phyloP scores from a whole-genome alignment of 2,329 filamentous ascomycete species.

The Fulvia fulva region DNA sequence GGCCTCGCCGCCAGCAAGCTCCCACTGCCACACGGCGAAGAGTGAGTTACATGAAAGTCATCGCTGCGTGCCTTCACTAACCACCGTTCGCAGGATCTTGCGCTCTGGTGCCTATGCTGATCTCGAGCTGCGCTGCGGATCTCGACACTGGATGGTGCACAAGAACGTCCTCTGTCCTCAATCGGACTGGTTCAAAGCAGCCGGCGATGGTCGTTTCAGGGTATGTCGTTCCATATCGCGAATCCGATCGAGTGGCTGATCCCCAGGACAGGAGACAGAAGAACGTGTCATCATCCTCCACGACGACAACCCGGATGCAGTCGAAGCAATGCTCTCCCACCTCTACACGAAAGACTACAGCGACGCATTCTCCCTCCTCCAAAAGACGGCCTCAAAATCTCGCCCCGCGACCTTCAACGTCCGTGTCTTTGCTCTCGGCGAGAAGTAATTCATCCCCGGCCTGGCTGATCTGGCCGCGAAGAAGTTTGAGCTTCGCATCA shows the following conservation, averaged over 20 bases:
- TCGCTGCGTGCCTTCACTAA: background rate
- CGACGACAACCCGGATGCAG: background rate
- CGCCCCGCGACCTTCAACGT: background rate
- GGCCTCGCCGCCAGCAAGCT: background rate
- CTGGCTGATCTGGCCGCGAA: background rate
- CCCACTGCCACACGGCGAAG: background rate
- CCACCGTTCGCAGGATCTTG: background rate
- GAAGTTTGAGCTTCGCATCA: background rate
- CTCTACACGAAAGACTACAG: background rate
- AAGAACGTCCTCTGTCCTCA: background rate
- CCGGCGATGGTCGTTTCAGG: background rate
- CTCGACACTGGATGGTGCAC: background rate
- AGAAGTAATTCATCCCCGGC: conserved; percentile 1
- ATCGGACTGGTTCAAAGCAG: background rate
- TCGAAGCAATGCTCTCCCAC: background rate
- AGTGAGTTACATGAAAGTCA: background rate
- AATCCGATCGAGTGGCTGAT: background rate
- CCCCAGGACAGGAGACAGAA: background rate
- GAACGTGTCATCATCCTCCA: background rate
- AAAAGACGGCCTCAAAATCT: background rate
- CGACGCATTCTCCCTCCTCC: background rate
- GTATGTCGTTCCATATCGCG: background rate
- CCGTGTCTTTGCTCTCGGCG: background rate
- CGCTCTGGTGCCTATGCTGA: background rate
- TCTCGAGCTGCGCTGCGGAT: background rate